Percentiles rank a stretch among this genome's conserved stretches.
phyloP scores from a whole-genome alignment of 2,329 filamentous ascomycete species.

The Tolypocladium album region DNA sequence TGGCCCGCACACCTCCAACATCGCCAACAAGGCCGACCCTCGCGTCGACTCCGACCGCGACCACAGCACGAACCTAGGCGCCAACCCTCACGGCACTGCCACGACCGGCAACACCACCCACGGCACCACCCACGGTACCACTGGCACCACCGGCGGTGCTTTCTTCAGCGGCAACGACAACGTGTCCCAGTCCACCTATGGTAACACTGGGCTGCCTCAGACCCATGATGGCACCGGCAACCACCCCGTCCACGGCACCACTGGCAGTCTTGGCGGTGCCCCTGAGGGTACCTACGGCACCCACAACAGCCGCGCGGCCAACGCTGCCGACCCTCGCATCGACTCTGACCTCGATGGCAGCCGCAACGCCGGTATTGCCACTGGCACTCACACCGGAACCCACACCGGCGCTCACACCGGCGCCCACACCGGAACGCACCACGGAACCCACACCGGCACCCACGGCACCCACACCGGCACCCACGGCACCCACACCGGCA shows the following conservation, averaged over 20 bases:
- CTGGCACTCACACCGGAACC: background rate
- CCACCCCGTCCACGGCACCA: background rate
- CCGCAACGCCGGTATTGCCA: constrained; percentile 17
- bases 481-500: no score
- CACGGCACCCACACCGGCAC: no score
- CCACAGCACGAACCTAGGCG: constrained; percentile 18
- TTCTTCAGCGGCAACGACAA: background rate
- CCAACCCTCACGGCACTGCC: constrained; percentile 19
- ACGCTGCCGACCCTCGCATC: constrained; percentile 39
- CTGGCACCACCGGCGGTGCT: constrained; percentile 7
- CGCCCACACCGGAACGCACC: constrained; percentile 17
- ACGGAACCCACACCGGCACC: constrained; percentile 1
- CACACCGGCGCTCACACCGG: constrained; percentile 13
- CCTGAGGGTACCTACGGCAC: constrained; percentile 26
- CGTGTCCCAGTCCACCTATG: constrained; percentile 1
- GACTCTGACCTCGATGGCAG: constrained; percentile 37
- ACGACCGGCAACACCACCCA: constrained; percentile 7
- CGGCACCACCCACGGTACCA: constrained; percentile 7
- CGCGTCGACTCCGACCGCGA: constrained; percentile 40
- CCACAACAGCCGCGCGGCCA: constrained; percentile 30
- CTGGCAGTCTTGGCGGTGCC: constrained; percentile 5
- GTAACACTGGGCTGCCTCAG: constrained; percentile 1
- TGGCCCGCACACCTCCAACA: constrained; percentile 34
- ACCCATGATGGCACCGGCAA: background rate
- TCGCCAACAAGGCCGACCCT: constrained; percentile 40